Evolutionary conservation across 2,329 filamentous ascomycete species (phyloP), one percentile per base, ranked within the genome.

Genomic region (Ophiocordyceps robertsii): DNA sequence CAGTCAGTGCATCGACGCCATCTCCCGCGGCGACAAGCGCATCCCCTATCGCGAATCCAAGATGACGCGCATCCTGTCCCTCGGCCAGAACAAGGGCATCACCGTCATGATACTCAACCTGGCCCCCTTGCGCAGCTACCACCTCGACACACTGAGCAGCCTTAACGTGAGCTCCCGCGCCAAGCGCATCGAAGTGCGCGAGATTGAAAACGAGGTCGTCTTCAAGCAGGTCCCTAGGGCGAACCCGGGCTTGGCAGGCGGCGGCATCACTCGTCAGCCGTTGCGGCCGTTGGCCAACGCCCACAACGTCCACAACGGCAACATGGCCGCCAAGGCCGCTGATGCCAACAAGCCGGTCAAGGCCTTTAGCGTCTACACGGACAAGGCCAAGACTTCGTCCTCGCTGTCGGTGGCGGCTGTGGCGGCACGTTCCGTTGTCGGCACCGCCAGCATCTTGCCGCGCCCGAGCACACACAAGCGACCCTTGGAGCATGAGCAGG

Each of bases 41-140:
- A 90, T 96, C 54, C 90, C 92, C 0, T 96, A 94, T 60, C 75
- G 90, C 44, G 90, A 95, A 59, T 92, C 84, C 42, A 95, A 96
- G 68, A 95, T 96, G 90, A 96, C 92, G 1, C 77, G 90, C 38
- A 95, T 96, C 43, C 65, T 96, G 24, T 90, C 84, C 0, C 66
- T 96, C 9, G 90, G 90, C 3, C 90, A 95, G 65, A 95, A 96
- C 65, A 87, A 94, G 49, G 90, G 92, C 40, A 78, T 95, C 51
- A 95, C 89, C 0, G 76, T 96, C 56, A 96, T 96, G 92, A 92
- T 96, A 45, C 70, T 96, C 32, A 96, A 96, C 56, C 74, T 96
- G 3, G 86, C 90, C 0, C 89, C 92, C 0, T 73, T 93, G n/a
- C 79, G 85, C 47, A 88, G 85, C 52, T 96, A 94, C 57, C 90